Percentiles rank a stretch among this genome's conserved stretches.
These are phyloP conservation scores for Talaromyces wortmannii DNA, from an alignment of 495 filamentous ascomycete genomes.

Conservation along the genomic window DNA sequence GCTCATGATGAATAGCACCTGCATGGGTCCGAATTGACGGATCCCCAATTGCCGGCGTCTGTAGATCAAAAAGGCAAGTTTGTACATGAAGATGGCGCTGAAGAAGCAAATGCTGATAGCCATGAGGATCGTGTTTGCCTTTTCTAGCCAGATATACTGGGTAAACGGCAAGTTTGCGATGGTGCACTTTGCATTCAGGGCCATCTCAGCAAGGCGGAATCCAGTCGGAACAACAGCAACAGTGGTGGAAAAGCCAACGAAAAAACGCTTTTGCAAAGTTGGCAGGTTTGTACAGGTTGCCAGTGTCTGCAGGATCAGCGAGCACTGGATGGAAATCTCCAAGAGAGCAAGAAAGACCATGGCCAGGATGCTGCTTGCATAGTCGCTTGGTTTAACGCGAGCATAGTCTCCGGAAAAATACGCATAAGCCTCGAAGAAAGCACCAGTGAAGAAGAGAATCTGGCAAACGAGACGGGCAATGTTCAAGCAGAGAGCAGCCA, in stretches of 20 bases:
- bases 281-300: slow-evolving; percentile 50
- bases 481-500: slow-evolving; percentile 52
- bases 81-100: slow-evolving; percentile 62
- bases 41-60: slow-evolving; percentile 51
- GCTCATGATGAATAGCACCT: slow-evolving; percentile 67
- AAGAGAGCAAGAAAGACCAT: slow-evolving; percentile 51
- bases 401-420: slow-evolving; percentile 50
- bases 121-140: slow-evolving; percentile 44
- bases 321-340: slow-evolving; percentile 52
- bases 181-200: slow-evolving; percentile 50
- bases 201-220: slow-evolving; percentile 51
- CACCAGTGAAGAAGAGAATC: slow-evolving; percentile 49
- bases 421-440: slow-evolving; percentile 53
- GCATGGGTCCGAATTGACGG: slow-evolving; percentile 57
- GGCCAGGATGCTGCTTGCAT: slow-evolving; percentile 43
- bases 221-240: slow-evolving; percentile 51
- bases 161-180: slow-evolving; percentile 14
- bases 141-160: slow-evolving; percentile 37
- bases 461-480: slow-evolving; percentile 53
- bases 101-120: slow-evolving; percentile 70
- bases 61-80: slow-evolving; percentile 57
- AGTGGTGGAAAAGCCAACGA: slow-evolving; percentile 41
- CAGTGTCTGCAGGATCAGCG: slow-evolving; percentile 67
- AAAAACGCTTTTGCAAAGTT: slow-evolving; percentile 26
- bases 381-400: slow-evolving; percentile 37